Conservation (phyloP, 1,139 yeast genomes). For the Kodamaea derodonti region DNA sequence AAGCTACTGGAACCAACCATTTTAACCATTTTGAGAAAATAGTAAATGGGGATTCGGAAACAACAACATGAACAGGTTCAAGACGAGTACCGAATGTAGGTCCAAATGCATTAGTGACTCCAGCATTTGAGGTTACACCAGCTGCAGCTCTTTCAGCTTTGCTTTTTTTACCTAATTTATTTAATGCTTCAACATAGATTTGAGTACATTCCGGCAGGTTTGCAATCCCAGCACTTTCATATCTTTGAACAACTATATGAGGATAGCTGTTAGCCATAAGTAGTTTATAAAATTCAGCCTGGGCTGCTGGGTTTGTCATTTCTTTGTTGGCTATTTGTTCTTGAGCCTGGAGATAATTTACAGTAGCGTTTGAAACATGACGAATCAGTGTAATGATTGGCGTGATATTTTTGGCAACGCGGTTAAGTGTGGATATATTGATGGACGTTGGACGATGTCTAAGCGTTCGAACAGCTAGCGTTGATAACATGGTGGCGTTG, state of each 20-base stretch:
- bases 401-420: no score
- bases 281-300: slow-evolving; percentile 76
- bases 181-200: slow-evolving; percentile 75
- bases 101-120: slow-evolving; percentile 18
- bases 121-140: slow-evolving; percentile 15
- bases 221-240: slow-evolving; percentile 88
- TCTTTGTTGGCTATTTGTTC: slow-evolving; percentile 83
- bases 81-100: slow-evolving; percentile 46
- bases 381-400: background rate
- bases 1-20: slow-evolving; percentile 82
- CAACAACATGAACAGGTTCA: slow-evolving; percentile 88
- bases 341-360: slow-evolving; percentile 53
- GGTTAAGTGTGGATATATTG: no score
- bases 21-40: slow-evolving; percentile 83
- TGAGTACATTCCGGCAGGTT: slow-evolving; percentile 72
- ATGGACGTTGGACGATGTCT: no score
- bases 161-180: slow-evolving; percentile 68
- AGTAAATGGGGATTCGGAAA: slow-evolving; percentile 77
- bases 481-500: no score
- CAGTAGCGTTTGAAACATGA: slow-evolving; percentile 21
- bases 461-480: no score
- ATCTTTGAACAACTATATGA: slow-evolving; percentile 86
- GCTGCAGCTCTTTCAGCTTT: slow-evolving; percentile 64
- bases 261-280: slow-evolving; percentile 80
- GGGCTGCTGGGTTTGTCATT: slow-evolving; percentile 61